phyloP scores from a whole-genome alignment of 1,139 yeast species.

The Saccharomycopsis crataegensis region DNA sequence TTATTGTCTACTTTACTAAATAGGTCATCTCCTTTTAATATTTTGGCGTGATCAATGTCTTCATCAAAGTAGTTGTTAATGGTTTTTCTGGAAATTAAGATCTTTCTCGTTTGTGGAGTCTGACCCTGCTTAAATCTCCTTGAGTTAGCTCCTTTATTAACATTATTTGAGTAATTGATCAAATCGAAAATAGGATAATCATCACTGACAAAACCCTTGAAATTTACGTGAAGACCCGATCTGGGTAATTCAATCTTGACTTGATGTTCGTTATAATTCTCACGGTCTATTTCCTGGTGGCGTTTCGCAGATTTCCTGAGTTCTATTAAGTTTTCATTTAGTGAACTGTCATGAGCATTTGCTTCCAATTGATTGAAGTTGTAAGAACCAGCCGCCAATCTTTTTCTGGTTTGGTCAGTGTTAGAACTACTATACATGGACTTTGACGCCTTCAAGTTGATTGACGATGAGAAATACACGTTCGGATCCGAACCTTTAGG shows the following conservation, averaged over 20 bases:
- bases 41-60: constrained; percentile 25
- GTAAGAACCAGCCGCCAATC: constrained; percentile 20
- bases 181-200: constrained; percentile 20
- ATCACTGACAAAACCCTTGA: constrained; percentile 19
- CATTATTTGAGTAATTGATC: constrained; percentile 19
- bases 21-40: constrained; percentile 18
- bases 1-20: constrained; percentile 8
- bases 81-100: constrained; percentile 33
- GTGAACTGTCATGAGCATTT: constrained; percentile 12
- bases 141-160: constrained; percentile 24
- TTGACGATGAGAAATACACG: constrained; percentile 19
- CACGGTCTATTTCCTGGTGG: constrained; percentile 34
- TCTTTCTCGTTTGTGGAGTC: constrained; percentile 29
- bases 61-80: constrained; percentile 35
- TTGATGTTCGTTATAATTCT: constrained; percentile 32
- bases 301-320: constrained; percentile 31
- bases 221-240: constrained; percentile 25
- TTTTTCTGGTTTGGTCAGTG: constrained; percentile 14
- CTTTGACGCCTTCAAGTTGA: constrained; percentile 19
- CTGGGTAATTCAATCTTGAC: constrained; percentile 33
- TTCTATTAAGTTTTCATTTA: constrained; percentile 25
- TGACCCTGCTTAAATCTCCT: constrained; percentile 22
- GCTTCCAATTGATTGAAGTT: constrained; percentile 19
- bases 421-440: constrained; percentile 19
- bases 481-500: constrained; percentile 19